Conservation (phyloP, 2,329 filamentous ascomycete genomes). For the Ceratocystis cubensis region DNA sequence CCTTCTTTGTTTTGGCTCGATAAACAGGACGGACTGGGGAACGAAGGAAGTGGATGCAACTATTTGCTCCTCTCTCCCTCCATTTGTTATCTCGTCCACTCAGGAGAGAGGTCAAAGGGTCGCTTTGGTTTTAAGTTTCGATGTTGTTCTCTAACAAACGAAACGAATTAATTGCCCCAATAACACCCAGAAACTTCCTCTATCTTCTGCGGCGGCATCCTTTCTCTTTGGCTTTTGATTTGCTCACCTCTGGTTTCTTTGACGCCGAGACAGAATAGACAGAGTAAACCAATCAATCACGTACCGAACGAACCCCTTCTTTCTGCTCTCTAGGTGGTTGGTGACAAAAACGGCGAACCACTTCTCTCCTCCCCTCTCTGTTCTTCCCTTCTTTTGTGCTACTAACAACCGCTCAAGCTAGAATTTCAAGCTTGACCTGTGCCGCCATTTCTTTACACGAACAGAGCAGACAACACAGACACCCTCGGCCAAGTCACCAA, state of each 20-base stretch:
- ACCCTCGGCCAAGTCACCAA: background rate
- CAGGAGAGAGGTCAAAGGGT: conserved; percentile 9
- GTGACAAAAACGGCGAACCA: background rate
- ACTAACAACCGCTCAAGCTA: no score
- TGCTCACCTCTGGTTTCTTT: no score
- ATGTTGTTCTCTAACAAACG: background rate
- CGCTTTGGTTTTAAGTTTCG: background rate
- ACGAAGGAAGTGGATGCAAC: no score
- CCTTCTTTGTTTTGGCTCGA: background rate
- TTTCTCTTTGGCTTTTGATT: no score
- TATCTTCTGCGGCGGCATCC: background rate
- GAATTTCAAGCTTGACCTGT: no score
- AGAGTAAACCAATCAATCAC: no score
- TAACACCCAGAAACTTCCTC: background rate
- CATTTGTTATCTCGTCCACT: background rate
- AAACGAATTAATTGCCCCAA: background rate
- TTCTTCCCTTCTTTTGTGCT: background rate
- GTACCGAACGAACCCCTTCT: no score
- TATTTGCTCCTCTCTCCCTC: background rate
- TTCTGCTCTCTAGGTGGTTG: no score
- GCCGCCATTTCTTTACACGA: background rate
- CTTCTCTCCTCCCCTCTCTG: background rate
- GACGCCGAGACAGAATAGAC: no score
- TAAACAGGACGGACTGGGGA: no score
- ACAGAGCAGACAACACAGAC: background rate